Conservation (phyloP, 2,329 filamentous ascomycete genomes). For the Dactylella cylindrospora region DNA sequence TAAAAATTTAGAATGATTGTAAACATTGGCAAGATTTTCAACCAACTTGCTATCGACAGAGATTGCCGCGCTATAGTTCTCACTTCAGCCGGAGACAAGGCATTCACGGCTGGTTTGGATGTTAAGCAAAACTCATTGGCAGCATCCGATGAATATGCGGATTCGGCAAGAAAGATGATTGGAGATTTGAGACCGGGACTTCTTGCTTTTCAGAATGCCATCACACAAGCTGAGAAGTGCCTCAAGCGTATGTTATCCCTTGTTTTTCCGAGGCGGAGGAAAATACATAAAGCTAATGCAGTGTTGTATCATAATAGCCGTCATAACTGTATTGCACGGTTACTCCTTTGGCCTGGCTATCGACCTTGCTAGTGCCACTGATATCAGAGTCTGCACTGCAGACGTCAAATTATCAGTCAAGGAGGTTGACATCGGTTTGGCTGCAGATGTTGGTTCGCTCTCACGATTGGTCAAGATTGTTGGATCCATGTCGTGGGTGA, state of each 20-base stretch:
- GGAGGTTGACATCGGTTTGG: constrained; percentile 79
- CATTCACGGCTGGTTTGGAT: constrained; percentile 85
- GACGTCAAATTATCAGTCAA: constrained; percentile 70
- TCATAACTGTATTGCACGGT: constrained; percentile 77
- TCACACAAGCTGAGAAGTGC: constrained; percentile 76
- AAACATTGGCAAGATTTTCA: constrained; percentile 73
- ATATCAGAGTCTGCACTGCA: constrained; percentile 67
- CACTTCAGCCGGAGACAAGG: constrained; percentile 76
- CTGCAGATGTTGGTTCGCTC: constrained; percentile 76
- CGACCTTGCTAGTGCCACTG: constrained; percentile 69
- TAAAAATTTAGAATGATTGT: constrained; percentile 68
- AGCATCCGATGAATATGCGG: constrained; percentile 52
- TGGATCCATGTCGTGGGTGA: constrained; percentile 72
- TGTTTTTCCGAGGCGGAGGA: neutral
- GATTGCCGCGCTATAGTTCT: constrained; percentile 75
- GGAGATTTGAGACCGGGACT: constrained; percentile 67
- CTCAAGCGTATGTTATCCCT: constrained; percentile 69
- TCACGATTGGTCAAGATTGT: constrained; percentile 72
- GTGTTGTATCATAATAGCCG: constrained; percentile 57
- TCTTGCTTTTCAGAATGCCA: constrained; percentile 74
- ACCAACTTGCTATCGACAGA: constrained; percentile 68
- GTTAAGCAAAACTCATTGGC: constrained; percentile 63
- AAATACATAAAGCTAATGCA: neutral
- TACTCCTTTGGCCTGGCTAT: constrained; percentile 76
- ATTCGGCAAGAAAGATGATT: constrained; percentile 65